Evolutionary conservation across 805 yeast species (phyloP).

Genomic region (Candida pseudoglaebosa): DNA sequence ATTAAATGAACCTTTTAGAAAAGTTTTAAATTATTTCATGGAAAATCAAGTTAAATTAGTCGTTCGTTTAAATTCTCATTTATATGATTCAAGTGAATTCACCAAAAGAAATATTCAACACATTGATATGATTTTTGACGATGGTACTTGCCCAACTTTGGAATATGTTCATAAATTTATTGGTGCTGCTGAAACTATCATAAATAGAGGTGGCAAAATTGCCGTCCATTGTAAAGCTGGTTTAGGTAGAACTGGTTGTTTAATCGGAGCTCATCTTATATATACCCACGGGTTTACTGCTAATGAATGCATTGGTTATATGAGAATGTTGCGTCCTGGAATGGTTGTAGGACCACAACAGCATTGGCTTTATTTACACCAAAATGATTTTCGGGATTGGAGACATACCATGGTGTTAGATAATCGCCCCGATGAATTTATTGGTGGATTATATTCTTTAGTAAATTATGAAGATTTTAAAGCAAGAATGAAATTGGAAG

Average conservation of each 20-base stretch:
- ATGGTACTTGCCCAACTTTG: conserved; percentile 96
- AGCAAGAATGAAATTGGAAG: conserved; percentile 44
- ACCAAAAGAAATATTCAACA: conserved; percentile 81
- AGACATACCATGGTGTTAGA: conserved; percentile 84
- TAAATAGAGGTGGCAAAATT: conserved; percentile 81
- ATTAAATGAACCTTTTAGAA: conserved; percentile 71
- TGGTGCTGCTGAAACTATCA: conserved; percentile 91
- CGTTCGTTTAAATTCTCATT: conserved; percentile 86
- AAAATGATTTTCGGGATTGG: conserved; percentile 96
- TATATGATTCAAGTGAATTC: conserved; percentile 83
- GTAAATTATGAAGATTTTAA: conserved; percentile 61
- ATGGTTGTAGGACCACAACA: conserved; percentile 99
- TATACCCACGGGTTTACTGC: conserved; percentile 98
- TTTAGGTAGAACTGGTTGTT: conserved; percentile 94
- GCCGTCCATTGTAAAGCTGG: conserved; percentile 99
- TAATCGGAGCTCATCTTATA: conserved; percentile 94
- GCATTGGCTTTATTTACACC: conserved; percentile 96
- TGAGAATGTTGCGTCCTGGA: conserved; percentile 96
- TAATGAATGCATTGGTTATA: conserved; percentile 90
- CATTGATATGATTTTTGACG: conserved; percentile 94
- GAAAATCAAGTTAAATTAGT: conserved; percentile 78
- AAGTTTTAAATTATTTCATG: conserved; percentile 75
- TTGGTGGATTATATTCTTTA: conserved; percentile 65
- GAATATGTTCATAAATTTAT: conserved; percentile 88
- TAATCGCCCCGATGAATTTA: conserved; percentile 56